These are phyloP conservation scores for Litchi chinensis DNA, from an alignment of 345 rosid genomes.

Conservation along the genomic window DNA sequence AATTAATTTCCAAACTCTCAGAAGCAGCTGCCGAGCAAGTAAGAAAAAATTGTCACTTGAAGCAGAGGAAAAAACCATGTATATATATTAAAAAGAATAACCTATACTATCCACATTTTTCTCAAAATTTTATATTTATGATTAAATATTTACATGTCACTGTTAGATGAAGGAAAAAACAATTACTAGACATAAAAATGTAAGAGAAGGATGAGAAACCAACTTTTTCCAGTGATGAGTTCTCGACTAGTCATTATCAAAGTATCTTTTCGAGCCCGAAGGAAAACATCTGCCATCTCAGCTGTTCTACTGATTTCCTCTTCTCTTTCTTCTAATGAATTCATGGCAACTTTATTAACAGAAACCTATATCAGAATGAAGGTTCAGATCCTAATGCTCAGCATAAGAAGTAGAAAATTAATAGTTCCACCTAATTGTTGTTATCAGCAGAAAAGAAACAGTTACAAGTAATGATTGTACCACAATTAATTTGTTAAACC, in stretches of 20 bases:
- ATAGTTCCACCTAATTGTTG: background rate
- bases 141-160: background rate
- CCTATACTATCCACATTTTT: background rate
- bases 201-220: conserved; percentile 23
- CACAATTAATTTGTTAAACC: background rate
- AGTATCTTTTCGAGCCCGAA: conserved; percentile 67
- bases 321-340: conserved; percentile 66
- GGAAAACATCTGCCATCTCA: conserved; percentile 73
- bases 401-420: background rate
- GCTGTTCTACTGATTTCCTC: conserved; percentile 75
- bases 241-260: conserved; percentile 90
- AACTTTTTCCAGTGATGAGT: conserved; percentile 88
- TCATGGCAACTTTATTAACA: conserved; percentile 82
- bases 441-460: background rate
- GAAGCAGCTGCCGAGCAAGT: conserved; percentile 63
- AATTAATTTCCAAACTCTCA: conserved; percentile 93
- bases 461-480: background rate
- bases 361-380: conserved; percentile 55
- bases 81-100: background rate
- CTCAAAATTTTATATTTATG: background rate
- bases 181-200: background rate
- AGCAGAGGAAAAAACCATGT: background rate
- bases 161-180: background rate
- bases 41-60: conserved; percentile 15
- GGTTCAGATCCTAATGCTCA: background rate